Percentiles rank a stretch among this genome's conserved stretches.
These are phyloP conservation scores for Wickerhamiella galacta DNA, from an alignment of 805 yeast species.

Conservation along the genomic window DNA sequence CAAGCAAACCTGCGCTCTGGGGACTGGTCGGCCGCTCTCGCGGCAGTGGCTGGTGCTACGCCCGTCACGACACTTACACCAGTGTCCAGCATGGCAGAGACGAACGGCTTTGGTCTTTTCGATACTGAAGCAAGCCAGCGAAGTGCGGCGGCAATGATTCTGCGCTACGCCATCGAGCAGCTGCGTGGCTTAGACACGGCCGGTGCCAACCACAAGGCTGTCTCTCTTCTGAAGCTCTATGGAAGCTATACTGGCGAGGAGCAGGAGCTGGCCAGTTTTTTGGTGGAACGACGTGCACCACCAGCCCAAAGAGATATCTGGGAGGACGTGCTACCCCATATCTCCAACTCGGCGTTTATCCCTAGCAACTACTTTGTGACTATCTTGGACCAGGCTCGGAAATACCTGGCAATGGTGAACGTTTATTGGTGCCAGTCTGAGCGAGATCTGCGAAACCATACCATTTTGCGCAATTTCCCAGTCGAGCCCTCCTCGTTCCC, in stretches of 20 bases:
- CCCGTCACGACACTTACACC: conserved; percentile 16
- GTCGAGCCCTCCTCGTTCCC: no score
- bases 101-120: conserved; percentile 11
- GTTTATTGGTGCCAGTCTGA: conserved; percentile 18
- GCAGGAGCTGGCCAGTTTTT: neutral
- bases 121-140: conserved; percentile 19
- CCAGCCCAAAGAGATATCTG: neutral
- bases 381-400: neutral
- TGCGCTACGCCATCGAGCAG: conserved; percentile 33
- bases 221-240: neutral
- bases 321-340: conserved; percentile 24
- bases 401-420: conserved; percentile 10
- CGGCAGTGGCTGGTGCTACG: neutral
- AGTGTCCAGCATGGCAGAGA: conserved; percentile 14
- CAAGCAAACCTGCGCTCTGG: conserved; percentile 27
- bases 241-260: neutral
- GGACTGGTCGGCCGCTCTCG: conserved; percentile 26
- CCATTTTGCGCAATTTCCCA: neutral
- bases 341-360: conserved; percentile 17
- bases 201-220: neutral
- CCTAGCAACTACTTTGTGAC: neutral
- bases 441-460: conserved; percentile 25
- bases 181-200: neutral
- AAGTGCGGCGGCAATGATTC: conserved; percentile 29
- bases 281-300: neutral